Evolutionary conservation across 345 rosid genomes (phyloP), one percentile per base, ranked within the genome.

Genomic region (Eucalyptus marginata): DNA sequence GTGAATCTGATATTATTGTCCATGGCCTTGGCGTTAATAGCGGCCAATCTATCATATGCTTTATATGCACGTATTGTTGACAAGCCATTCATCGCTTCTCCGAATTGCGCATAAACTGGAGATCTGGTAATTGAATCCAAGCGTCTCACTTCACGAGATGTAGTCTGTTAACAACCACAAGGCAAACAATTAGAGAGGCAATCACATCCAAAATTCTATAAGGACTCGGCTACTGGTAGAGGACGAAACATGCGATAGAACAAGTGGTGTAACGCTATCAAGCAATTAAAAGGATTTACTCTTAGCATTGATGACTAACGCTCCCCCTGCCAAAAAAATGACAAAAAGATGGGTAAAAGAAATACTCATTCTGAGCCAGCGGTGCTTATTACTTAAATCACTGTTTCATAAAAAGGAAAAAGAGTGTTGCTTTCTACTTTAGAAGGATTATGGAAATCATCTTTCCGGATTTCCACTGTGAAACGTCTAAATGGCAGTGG

Each of bases 31-130:
- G 98, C 99, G 83, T 94, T 97, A 89, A 97, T 92, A 52, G 92
- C 88, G 36, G 97, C 97, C 95, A 98, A 93, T 86, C 96, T 91
- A 40, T 96, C 99, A 91, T 98, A 96, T 68, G 98, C 99, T 94
- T 96, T 95, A 91, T 95, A 98, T 56, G 99, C 99, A 83, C 98
- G 97, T 87, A 97, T 97, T 91, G 93, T 94, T 46, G 99, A 93
- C 89, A 98, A 86, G 89, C 99, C 99, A 91, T 95, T 97, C 91
- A 98, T 86, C 43, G 99, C 99, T 95, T 98, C 99, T 86, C 99
- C 98, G 89, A 97, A 95, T 89, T 96, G 99, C 50, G 99, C 98
- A 94, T 98, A 97, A 56, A 98, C 92, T 90, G 98, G 99, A 44
- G 99, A 97, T 92, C 98, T 93, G 56, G 96, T 95, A 84, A 98